phyloP scores from a whole-genome alignment of 2,329 filamentous ascomycete genomes.

The Penicillium griseofulvum region DNA sequence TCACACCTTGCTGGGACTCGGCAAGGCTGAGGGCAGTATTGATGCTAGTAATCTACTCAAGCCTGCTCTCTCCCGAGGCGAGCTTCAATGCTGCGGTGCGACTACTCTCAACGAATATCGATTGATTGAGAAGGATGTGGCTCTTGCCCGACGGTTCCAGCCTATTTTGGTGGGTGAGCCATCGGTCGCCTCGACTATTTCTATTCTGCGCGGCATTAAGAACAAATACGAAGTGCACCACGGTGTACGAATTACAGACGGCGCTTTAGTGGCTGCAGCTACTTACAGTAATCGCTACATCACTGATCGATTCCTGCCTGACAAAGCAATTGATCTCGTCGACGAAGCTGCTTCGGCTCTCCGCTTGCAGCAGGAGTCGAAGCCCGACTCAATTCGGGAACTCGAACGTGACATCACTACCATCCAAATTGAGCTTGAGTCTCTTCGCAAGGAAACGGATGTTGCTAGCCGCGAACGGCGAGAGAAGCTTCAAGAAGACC shows the following conservation, averaged over 20 bases:
- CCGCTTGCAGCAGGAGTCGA: slow-evolving; percentile 91
- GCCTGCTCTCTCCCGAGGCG: slow-evolving; percentile 85
- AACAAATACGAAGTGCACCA: slow-evolving; percentile 98
- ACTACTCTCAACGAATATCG: slow-evolving; percentile 92
- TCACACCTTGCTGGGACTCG: slow-evolving; percentile 84
- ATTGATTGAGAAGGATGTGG: slow-evolving; percentile 92
- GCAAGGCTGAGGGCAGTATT: slow-evolving; percentile 93
- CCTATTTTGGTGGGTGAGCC: slow-evolving; percentile 93
- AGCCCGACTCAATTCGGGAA: slow-evolving; percentile 88
- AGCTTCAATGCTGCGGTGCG: slow-evolving; percentile 91
- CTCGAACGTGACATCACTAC: slow-evolving; percentile 96
- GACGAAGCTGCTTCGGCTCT: slow-evolving; percentile 92
- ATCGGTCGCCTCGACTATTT: slow-evolving; percentile 86
- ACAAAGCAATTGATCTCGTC: slow-evolving; percentile 96
- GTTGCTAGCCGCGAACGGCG: slow-evolving; percentile 82
- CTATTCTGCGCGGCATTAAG: slow-evolving; percentile 93
- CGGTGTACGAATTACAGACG: slow-evolving; percentile 90
- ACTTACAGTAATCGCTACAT: slow-evolving; percentile 94
- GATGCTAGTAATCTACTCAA: slow-evolving; percentile 95
- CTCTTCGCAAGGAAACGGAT: slow-evolving; percentile 89
- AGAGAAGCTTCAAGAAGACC: slow-evolving; percentile 75
- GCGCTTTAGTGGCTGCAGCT: slow-evolving; percentile 85
- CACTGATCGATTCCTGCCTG: slow-evolving; percentile 89
- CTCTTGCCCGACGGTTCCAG: slow-evolving; percentile 87
- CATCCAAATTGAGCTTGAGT: slow-evolving; percentile 94